Base-by-base conservation (phyloP, 257 asterid genomes). In the Fraxinus cuspidata region DNA sequence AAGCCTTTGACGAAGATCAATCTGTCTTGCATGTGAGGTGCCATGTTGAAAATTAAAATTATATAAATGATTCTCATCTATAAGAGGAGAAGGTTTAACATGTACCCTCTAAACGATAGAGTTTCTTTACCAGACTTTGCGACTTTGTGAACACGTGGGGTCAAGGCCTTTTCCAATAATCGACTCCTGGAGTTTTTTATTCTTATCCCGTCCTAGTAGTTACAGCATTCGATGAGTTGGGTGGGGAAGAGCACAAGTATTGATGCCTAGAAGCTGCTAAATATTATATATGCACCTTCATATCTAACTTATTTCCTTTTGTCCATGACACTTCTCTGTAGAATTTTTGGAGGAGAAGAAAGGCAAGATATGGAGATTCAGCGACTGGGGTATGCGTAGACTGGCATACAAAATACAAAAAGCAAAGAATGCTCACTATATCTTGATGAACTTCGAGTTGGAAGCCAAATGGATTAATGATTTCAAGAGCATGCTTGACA, bases 381-480 rank as follows among this genome's bases (percentile, higher is more conserved):
- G 91, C 16, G 97, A 96, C 84, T 96, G 99, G 99, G 99, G 99
- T 72, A 83, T 93, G 91, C 96, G 99, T 38, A 86, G 94, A 86
- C 84, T 96, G 77, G 98, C 98, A 1, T 96, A 96, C 94, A 85
- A 81, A 90, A 96, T 96, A 74, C 88, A 87, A 69, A 96, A 96
- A 79, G 96, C 99, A 3, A 87, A 82, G 78, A 87, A 86, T 12
- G 99, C 98, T n/a, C 97, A 96, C 78, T 96, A 96, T 71, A 88
- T 96, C 72, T 79, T 95, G 65, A 87, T 88, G 94, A 93, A 95
- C 83, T 95, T 95, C 15, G 97, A 93, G 86, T n/a, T 93, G 37
- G 97, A 86, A 81, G 97, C 94, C 29, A 77, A 79, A 76, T 89
- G 92, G 93, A 95, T 95, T 28, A 91, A 91, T n/a, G 94, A 91